These are phyloP conservation scores for Lentithecium fluviatile DNA, from an alignment of 495 filamentous ascomycete species.

Conservation along the genomic window DNA sequence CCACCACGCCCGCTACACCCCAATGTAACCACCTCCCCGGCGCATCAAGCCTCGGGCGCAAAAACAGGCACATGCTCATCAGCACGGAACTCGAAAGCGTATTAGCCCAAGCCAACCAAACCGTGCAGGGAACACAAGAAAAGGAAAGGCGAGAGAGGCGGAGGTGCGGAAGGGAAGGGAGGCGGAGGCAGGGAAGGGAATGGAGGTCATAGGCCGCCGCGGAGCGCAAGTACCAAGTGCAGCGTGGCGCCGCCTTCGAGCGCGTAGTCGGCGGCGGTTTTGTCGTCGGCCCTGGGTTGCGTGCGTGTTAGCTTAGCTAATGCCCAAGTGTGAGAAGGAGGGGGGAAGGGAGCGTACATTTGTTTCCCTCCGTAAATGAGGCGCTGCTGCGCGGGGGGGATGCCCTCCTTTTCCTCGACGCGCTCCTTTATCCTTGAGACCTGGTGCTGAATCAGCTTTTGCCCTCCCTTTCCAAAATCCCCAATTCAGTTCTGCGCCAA, in stretches of 20 bases:
- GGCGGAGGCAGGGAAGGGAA: not conserved
- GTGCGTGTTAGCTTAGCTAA: not conserved
- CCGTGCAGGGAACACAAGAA: no score
- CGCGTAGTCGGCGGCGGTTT: slow-evolving; percentile 77
- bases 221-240: slow-evolving; percentile 89
- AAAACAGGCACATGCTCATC: not conserved
- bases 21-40: not conserved
- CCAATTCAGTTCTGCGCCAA: no score
- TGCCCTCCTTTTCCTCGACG: slow-evolving; percentile 97
- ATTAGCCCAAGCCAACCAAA: not conserved
- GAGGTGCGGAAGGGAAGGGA: not conserved
- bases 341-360: slow-evolving; percentile 61
- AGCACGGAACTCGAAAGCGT: not conserved
- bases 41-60: slow-evolving; percentile 5
- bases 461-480: no score
- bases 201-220: slow-evolving; percentile 59
- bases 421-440: slow-evolving; percentile 95
- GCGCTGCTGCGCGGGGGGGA: slow-evolving; percentile 94
- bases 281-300: slow-evolving; percentile 78
- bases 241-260: slow-evolving; percentile 92
- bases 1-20: not conserved
- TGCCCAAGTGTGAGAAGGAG: not conserved
- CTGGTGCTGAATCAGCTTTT: slow-evolving; percentile 49
- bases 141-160: not conserved
- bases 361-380: slow-evolving; percentile 97